phyloP scores from a whole-genome alignment of 2,329 filamentous ascomycete genomes.

The Epichloe sp. region DNA sequence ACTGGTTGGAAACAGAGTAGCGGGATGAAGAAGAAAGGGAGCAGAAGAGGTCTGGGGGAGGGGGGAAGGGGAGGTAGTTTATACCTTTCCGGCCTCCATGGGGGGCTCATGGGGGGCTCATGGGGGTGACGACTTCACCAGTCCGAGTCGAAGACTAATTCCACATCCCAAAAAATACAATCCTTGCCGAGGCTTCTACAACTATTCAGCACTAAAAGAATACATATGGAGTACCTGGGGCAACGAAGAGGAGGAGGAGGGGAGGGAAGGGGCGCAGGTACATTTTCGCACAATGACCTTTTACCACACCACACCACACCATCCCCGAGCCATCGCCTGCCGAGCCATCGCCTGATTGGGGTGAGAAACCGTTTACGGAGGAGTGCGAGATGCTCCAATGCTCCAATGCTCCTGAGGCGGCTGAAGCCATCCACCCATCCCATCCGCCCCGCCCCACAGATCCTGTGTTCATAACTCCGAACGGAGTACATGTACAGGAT shows the following conservation, averaged over 20 bases:
- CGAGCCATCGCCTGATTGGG: not conserved
- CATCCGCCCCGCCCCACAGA: too few relatives aligned
- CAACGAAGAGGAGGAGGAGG: not conserved
- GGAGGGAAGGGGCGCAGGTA: not conserved
- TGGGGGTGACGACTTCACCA: not conserved
- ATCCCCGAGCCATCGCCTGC: not conserved
- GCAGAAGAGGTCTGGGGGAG: not conserved
- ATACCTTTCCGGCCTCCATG: not conserved
- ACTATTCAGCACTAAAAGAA: not conserved
- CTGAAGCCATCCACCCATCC: too few relatives aligned
- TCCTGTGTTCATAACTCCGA: too few relatives aligned
- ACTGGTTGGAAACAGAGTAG: not conserved
- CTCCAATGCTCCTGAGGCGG: too few relatives aligned
- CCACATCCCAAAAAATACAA: not conserved
- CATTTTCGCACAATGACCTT: not conserved
- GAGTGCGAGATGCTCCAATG: too few relatives aligned
- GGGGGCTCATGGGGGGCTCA: too few relatives aligned
- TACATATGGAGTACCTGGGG: not conserved
- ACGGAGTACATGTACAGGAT: too few relatives aligned
- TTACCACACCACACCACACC: not conserved
- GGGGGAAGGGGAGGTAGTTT: slow-evolving; percentile 1
- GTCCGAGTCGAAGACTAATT: not conserved
- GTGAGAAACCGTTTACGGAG: not conserved
- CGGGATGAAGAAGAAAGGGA: not conserved
- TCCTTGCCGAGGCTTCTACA: slow-evolving; percentile 1